Evolutionary conservation across 2,329 filamentous ascomycete genomes (phyloP).

Genomic region (Trichoderma sp.): DNA sequence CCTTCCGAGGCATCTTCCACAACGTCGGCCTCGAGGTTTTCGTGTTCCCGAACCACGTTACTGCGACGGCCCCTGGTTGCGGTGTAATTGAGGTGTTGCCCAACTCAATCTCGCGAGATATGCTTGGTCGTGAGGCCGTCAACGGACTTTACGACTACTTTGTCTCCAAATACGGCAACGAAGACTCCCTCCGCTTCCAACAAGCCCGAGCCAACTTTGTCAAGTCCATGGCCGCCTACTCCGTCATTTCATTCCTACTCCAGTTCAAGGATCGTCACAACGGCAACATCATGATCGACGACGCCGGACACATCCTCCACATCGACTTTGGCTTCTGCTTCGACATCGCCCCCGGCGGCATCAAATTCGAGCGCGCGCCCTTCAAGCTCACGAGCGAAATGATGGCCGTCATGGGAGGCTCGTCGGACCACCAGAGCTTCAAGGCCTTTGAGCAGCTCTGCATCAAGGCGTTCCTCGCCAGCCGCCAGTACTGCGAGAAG

Average conservation of each 20-base stretch:
- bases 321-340: slow-evolving; percentile 99
- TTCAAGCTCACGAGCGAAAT: slow-evolving; percentile 98
- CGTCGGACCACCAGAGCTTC: slow-evolving; percentile 80
- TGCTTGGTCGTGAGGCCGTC: slow-evolving; percentile 96
- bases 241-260: slow-evolving; percentile 89
- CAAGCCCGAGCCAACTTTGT: slow-evolving; percentile 95
- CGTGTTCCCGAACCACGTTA: slow-evolving; percentile 96
- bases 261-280: slow-evolving; percentile 99
- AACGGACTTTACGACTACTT: slow-evolving; percentile 99
- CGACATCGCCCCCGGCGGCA: slow-evolving; percentile 93
- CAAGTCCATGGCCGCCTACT: slow-evolving; percentile 99
- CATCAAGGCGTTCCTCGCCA: slow-evolving; percentile 90
- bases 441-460: slow-evolving; percentile 95
- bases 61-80: slow-evolving; percentile 92
- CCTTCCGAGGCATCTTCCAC: slow-evolving; percentile 96
- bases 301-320: slow-evolving; percentile 93
- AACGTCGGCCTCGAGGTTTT: slow-evolving; percentile 92
- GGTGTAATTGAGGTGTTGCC: slow-evolving; percentile 97
- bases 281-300: slow-evolving; percentile 99
- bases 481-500: slow-evolving; percentile 81
- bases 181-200: slow-evolving; percentile 92
- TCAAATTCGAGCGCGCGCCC: slow-evolving; percentile 94
- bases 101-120: slow-evolving; percentile 96
- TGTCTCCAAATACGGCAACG: slow-evolving; percentile 92
- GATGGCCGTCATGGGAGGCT: slow-evolving; percentile 98